Percentiles rank a stretch among this genome's conserved stretches.
Evolutionary conservation across 257 asterid species (phyloP).

Genomic region (Anisodus acutangulus): DNA sequence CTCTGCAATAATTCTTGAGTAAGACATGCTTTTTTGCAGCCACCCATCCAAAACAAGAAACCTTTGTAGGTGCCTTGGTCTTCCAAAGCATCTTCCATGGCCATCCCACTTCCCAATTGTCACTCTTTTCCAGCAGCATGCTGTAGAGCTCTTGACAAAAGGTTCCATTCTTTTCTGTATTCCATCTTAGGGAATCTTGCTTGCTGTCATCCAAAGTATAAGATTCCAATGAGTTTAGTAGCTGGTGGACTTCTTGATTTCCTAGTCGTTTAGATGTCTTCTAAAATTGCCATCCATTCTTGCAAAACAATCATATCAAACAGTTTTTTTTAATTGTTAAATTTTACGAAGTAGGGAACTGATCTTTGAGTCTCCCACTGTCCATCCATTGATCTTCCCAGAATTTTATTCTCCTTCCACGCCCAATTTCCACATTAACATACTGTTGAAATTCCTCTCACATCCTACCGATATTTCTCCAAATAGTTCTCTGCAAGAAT

Average conservation of each 20-base stretch:
- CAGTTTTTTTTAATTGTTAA: neutral
- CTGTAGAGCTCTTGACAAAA: neutral
- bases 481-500: neutral
- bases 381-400: neutral
- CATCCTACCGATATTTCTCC: neutral
- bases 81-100: neutral
- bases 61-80: constrained; percentile 23
- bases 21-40: neutral
- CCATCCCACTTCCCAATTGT: neutral
- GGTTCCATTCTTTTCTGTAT: neutral
- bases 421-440: neutral
- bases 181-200: neutral
- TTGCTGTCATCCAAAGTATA: constrained; percentile 13
- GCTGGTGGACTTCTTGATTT: neutral
- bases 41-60: constrained; percentile 1
- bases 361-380: neutral
- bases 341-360: neutral
- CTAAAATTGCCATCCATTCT: constrained; percentile 2
- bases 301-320: constrained; percentile 10
- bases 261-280: neutral
- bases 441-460: constrained; percentile 8
- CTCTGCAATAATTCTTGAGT: neutral
- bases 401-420: neutral
- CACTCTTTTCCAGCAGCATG: constrained; percentile 21
- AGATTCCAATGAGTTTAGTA: neutral